Base-by-base conservation (phyloP, 345 rosid species). In the Linum usitatissimum region DNA sequence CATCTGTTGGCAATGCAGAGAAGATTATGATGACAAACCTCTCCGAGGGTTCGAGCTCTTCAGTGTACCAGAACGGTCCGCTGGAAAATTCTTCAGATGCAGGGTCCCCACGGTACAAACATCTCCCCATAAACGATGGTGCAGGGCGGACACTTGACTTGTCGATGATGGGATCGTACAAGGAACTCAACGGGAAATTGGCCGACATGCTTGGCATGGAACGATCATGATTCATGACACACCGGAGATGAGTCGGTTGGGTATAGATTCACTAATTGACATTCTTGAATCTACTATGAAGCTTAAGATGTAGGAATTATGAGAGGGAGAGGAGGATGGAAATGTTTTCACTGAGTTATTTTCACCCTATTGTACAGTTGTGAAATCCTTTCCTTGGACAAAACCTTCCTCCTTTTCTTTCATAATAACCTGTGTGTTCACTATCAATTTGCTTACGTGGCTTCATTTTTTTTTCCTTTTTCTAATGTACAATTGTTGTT, bases 211-310 rank as follows among this genome's bases (percentile, higher is more conserved):
- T 89, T 61, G 81, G 79, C 65, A 75, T 87, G 19, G 91, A 85
- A 65, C 79, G 83, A 69, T 77, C 86, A 2, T 85, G 80, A 70
- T 81, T 77, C 86, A 2, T 85, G 80, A 70, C 82, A 72, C 38
- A 80, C 73, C 7, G 95, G 96, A 59, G 88, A 80, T 34, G 95
- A 89, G 75, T 93, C 95, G 55, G 89, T 84, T 90, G 84, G 98
- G 96, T 91, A 73, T 57, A 18, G 5, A 4, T 18, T 61, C 39
- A 18, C 2, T 10, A 59, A 30, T 28, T 19, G 20, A 39, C n/a
- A 6, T 67, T 55, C 40, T 57, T 59, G 40, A 49, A 59, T 64
- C 8, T 34, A 34, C 38, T 72, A 67, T 82, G 82, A 93, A 83
- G 82, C 77, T 88, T 9, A 94, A 90, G 4, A 84, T 87, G 70